phyloP scores from a whole-genome alignment of 148 eudicot genomes.

The Camellia granthamiana region DNA sequence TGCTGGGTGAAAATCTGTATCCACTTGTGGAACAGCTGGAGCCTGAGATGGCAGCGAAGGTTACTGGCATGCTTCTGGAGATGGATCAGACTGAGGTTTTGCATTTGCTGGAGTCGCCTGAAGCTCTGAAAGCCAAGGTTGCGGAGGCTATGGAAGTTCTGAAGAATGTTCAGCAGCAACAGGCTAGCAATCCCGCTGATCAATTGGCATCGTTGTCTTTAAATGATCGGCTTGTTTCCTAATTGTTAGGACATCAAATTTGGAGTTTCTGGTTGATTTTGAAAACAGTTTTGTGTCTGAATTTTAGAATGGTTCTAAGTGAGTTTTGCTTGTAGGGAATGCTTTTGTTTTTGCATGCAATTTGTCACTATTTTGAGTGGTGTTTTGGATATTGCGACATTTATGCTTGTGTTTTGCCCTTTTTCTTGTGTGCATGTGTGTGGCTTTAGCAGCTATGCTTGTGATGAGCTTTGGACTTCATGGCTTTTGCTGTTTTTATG shows the following conservation, averaged over 20 bases:
- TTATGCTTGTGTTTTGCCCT: not conserved
- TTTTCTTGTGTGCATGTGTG: not conserved
- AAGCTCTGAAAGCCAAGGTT: constrained; percentile 75
- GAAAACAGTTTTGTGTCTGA: not conserved
- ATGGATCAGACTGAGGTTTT: constrained; percentile 82
- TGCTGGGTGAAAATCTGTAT: constrained; percentile 75
- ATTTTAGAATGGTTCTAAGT: not conserved
- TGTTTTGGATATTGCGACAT: constrained; percentile 3
- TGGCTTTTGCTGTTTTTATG: not conserved
- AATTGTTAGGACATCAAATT: not conserved
- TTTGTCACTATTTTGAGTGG: not conserved
- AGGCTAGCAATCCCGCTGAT: constrained; percentile 40
- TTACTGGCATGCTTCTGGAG: constrained; percentile 81
- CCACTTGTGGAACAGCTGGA: constrained; percentile 76
- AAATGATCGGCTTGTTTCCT: constrained; percentile 46
- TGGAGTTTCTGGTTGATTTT: not conserved
- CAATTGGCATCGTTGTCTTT: constrained; percentile 59
- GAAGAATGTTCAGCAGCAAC: constrained; percentile 62
- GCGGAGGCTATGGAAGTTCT: constrained; percentile 77
- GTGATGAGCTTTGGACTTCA: not conserved
- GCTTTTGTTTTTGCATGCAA: not conserved
- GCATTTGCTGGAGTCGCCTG: constrained; percentile 67
- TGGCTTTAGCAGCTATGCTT: not conserved
- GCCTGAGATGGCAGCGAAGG: constrained; percentile 71
- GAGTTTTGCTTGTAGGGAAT: not conserved